Conservation (phyloP, 495 filamentous ascomycete species). For the Xylaria castorea region DNA sequence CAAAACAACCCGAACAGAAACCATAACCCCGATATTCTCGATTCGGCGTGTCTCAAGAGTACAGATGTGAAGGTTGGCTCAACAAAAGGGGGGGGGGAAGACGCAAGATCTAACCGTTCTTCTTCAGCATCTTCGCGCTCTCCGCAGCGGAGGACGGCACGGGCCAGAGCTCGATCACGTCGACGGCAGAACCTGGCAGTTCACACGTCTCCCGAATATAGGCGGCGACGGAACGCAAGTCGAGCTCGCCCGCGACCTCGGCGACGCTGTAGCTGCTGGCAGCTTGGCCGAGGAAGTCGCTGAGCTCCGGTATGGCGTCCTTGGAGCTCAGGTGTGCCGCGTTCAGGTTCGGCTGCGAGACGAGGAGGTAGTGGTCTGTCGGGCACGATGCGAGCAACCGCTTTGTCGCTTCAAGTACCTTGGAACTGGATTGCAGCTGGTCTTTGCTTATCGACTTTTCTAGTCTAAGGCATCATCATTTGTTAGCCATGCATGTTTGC, state of each 20-base stretch:
- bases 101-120: constrained; percentile 59
- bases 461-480: constrained; percentile 37
- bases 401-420: constrained; percentile 49
- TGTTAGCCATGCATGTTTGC: constrained; percentile 22
- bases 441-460: constrained; percentile 34
- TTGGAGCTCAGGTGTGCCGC: constrained; percentile 65
- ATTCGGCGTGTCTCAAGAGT: neutral
- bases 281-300: constrained; percentile 39
- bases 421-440: constrained; percentile 53
- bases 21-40: neutral
- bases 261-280: constrained; percentile 51
- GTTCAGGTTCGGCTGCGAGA: constrained; percentile 79
- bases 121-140: constrained; percentile 61
- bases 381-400: constrained; percentile 68
- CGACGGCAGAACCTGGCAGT: constrained; percentile 40
- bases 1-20: too few relatives aligned
- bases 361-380: constrained; percentile 79
- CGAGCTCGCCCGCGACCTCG: constrained; percentile 68
- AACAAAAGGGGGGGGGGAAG: neutral
- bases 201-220: constrained; percentile 43
- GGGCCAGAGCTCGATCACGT: constrained; percentile 59
- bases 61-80: neutral
- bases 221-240: constrained; percentile 46
- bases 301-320: constrained; percentile 66
- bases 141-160: constrained; percentile 45